These are phyloP conservation scores for Candida sp. DNA, from an alignment of 1,139 yeast species.

Conservation along the genomic window DNA sequence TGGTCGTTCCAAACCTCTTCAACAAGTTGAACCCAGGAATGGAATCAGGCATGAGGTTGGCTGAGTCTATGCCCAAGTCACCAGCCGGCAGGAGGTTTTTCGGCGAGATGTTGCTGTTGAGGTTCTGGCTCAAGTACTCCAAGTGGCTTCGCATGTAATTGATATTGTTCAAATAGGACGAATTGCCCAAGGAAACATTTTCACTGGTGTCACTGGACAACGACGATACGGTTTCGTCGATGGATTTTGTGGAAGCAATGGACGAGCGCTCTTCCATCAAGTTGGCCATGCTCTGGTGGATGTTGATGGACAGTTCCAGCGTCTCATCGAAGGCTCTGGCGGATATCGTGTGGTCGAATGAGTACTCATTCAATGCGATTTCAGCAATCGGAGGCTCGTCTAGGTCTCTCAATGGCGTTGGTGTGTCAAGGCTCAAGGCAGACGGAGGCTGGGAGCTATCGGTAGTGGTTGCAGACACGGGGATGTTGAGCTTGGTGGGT, in stretches of 20 bases:
- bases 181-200: conserved; percentile 11
- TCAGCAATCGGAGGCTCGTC: conserved; percentile 1
- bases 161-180: conserved; percentile 31
- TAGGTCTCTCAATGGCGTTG: neutral
- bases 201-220: conserved; percentile 14
- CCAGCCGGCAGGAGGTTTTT: conserved; percentile 12
- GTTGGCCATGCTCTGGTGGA: conserved; percentile 12
- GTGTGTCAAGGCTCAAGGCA: conserved; percentile 8
- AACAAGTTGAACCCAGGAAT: conserved; percentile 28
- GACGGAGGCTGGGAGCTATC: conserved; percentile 9
- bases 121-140: conserved; percentile 23
- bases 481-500: neutral
- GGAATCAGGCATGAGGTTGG: conserved; percentile 19
- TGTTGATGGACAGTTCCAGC: conserved; percentile 7
- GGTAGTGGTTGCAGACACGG: neutral
- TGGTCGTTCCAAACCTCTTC: conserved; percentile 20
- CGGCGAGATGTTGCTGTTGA: conserved; percentile 10
- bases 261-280: conserved; percentile 12
- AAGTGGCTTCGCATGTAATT: conserved; percentile 27
- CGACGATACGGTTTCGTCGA: conserved; percentile 6
- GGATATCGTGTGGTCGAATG: conserved; percentile 11
- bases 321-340: conserved; percentile 5
- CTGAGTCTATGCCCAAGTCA: conserved; percentile 16
- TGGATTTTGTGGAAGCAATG: conserved; percentile 6
- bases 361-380: conserved; percentile 6